phyloP scores from a whole-genome alignment of 1,139 yeast species.

The Geotrichum candidum region DNA sequence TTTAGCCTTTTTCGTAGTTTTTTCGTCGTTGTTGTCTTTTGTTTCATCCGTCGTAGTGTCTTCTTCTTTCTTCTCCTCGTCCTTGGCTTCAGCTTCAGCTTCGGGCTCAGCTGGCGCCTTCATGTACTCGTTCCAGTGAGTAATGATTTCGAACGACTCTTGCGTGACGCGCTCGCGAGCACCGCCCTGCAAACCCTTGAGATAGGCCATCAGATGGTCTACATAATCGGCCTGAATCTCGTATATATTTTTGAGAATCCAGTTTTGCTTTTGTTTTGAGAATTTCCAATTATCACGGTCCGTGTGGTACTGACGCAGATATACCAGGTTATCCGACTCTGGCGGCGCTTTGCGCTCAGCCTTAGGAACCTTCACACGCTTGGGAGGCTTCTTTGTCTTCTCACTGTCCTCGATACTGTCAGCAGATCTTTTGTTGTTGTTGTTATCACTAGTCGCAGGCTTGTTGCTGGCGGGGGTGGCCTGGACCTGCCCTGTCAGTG shows the following conservation, averaged over 20 bases:
- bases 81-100: neutral
- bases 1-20: constrained; percentile 27
- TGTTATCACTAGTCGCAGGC: constrained; percentile 16
- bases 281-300: constrained; percentile 77
- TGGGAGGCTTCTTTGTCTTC: constrained; percentile 51
- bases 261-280: constrained; percentile 88
- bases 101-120: constrained; percentile 22
- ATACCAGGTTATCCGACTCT: constrained; percentile 73
- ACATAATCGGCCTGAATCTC: constrained; percentile 50
- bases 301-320: constrained; percentile 58
- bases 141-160: constrained; percentile 45
- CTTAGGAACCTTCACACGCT: constrained; percentile 70
- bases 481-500: constrained; percentile 3
- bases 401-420: constrained; percentile 35
- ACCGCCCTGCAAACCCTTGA: constrained; percentile 71
- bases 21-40: constrained; percentile 35
- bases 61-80: constrained; percentile 16
- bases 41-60: constrained; percentile 28
- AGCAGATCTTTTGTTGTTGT: neutral
- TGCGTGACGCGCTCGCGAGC: constrained; percentile 53
- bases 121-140: constrained; percentile 54
- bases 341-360: constrained; percentile 69
- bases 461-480: constrained; percentile 20
- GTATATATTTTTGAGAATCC: constrained; percentile 71
- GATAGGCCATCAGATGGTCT: constrained; percentile 49